Evolutionary conservation across 2,329 filamentous ascomycete species (phyloP), one percentile per base, ranked within the genome.

Genomic region (Fusarium torreyae): DNA sequence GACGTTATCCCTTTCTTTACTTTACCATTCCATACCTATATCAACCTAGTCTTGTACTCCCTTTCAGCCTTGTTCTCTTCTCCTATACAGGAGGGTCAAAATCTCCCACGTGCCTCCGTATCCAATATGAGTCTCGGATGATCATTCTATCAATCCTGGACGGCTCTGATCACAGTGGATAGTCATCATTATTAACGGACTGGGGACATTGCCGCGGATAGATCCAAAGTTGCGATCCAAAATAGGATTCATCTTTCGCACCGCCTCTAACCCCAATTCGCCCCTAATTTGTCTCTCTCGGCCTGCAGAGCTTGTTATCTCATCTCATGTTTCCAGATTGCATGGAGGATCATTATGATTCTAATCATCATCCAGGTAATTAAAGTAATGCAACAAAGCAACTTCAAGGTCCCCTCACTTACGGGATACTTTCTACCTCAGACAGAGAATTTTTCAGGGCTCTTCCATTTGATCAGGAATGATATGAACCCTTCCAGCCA

Each of bases 181-280:
- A 50, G 43, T 34, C 42, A 48, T 48, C 42, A 58, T 48, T 55
- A 44, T 20, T 36, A 59, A 36, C 42, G 36, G 20, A 45, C 61
- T 66, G 40, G 67, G 67, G 57, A 54, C 49, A 45, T 50, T 69
- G 55, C 53, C 31, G 55, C 54, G 52, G 68, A 71, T 69, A 71
- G 65, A 68, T 68, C 45, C 45, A 65, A 42, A 50, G 44, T 51
- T 66, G 34, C 53, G 63, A 64, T 46, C 45, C 40, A 22, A 33
- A 45, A 56, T 45, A 50, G 18, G 31, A 59, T 36, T 26, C 48
- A 43, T 40, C 40, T 44, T 33, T 64, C 48, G 20, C 64, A 62
- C 54, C 64, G 55, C 50, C 56, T 60, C 49, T 63, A 46, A 43
- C 54, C 65, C 43, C 46, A 67, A 63, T 42, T 28, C 22, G 51